phyloP scores from a whole-genome alignment of 306 rosid species.

The Carpinus viminea region DNA sequence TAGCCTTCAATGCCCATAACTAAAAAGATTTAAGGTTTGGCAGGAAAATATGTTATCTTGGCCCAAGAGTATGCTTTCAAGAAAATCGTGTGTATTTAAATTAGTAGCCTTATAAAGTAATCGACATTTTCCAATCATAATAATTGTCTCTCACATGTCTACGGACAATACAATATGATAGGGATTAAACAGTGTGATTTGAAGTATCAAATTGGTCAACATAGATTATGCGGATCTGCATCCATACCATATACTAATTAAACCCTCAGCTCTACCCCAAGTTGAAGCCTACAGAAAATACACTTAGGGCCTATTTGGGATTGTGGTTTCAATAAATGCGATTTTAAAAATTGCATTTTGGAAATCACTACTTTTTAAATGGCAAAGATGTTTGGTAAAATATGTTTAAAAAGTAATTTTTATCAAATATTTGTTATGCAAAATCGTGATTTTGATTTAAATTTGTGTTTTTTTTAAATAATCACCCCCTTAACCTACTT shows the following conservation, averaged over 20 bases:
- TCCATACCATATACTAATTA: neutral
- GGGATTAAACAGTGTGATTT: too few species aligned
- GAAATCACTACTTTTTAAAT: too few species aligned
- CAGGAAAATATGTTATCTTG: neutral
- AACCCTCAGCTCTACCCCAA: neutral
- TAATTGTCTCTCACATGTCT: neutral
- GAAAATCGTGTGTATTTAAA: neutral
- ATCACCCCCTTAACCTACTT: too few species aligned
- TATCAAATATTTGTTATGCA: too few species aligned
- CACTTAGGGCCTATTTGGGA: too few species aligned
- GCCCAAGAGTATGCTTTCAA: neutral
- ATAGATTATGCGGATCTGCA: neutral
- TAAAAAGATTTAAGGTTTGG: neutral
- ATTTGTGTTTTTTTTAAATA: too few species aligned
- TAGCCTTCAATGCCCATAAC: neutral
- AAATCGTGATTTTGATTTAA: too few species aligned
- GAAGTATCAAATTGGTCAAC: neutral
- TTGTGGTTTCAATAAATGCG: too few species aligned
- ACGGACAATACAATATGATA: neutral
- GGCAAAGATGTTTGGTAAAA: too few species aligned
- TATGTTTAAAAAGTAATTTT: too few species aligned
- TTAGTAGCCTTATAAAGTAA: neutral
- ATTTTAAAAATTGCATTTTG: too few species aligned
- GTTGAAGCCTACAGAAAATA: too few species aligned
- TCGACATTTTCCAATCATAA: neutral